Evolutionary conservation across 108 stramenopile genomes (phyloP), one percentile per base, ranked within the genome.

Genomic region (Skeletonema costatum): DNA sequence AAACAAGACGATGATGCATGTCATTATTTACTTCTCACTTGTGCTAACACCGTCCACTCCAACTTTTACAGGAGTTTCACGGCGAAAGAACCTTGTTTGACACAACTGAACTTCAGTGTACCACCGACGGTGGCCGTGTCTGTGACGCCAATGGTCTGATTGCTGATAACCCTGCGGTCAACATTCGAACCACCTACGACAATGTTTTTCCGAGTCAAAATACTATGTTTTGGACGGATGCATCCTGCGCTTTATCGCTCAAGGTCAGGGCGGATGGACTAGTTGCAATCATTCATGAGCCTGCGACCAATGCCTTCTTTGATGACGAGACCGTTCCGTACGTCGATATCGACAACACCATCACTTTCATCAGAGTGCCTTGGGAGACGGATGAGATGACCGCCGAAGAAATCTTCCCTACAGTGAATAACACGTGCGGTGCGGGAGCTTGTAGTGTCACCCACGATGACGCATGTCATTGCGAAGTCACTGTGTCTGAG

Each of bases 191-290:
- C 3, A 42, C 50, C 1, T 77, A 75, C 33, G 76, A 73, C 51
- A 65, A 68, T 29, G 41, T 41, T 32, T 71, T 63, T 58, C 80
- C 80, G 4, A 64, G 62, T 21, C 29, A 42, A 38, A 80, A 81
- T 38, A 73, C 61, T 4, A 77, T 81, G 59, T 76, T 73, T 33
- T 85, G 84, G 84, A 78, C 84, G 31, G 56, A 71, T 33, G 56
- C 80, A 17, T 39, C 62, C 1, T 85, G 84, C 32, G 14, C 63
- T 29, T 59, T 79, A n/a, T 66, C 46, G 25, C 33, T 84, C 1
- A 80, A 77, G 50, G 62, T 84, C 35, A 38, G 75, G 14, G 56
- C 31, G 25, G 73, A 75, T 67, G 84, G 84, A n/a, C 70, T 68
- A 80, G 71, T 82, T 13, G 80, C 80, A 38, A 60, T 81, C 4